These are phyloP conservation scores for Mucor velutinosus DNA, from an alignment of 371 early-diverging fungal species.

Conservation along the genomic window DNA sequence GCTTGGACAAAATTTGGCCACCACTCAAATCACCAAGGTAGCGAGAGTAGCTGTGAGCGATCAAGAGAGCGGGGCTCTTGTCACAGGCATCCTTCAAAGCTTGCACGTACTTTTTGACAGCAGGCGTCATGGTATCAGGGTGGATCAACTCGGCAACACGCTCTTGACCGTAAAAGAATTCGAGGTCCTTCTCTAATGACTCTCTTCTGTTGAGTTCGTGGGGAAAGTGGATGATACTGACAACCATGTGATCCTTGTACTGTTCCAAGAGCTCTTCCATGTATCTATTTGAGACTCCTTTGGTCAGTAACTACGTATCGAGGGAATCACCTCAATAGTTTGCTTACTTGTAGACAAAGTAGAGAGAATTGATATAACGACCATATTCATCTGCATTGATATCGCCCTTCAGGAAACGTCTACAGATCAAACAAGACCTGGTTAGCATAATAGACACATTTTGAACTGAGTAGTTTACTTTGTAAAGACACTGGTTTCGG, in stretches of 20 bases:
- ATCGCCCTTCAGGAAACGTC: constrained; percentile 52
- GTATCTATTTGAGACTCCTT: constrained; percentile 19
- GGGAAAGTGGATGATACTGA: constrained; percentile 60
- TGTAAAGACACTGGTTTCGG: constrained; percentile 63
- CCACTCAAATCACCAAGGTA: constrained; percentile 68
- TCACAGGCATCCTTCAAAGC: constrained; percentile 52
- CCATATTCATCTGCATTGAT: constrained; percentile 51
- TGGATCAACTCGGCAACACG: constrained; percentile 39
- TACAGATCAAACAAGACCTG: not conserved
- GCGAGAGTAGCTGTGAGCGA: constrained; percentile 65
- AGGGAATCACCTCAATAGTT: too few species aligned
- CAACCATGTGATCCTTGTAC: constrained; percentile 50
- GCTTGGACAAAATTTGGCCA: constrained; percentile 62
- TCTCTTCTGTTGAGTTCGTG: constrained; percentile 49
- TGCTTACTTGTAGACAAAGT: constrained; percentile 51
- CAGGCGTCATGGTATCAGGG: constrained; percentile 53
- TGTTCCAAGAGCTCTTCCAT: constrained; percentile 58
- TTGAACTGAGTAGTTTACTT: constrained; percentile 33
- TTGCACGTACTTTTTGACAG: constrained; percentile 50
- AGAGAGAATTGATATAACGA: constrained; percentile 48
- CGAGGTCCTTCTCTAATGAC: constrained; percentile 53
- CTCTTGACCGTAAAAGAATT: constrained; percentile 56
- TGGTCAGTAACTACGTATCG: not conserved
- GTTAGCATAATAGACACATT: not conserved
- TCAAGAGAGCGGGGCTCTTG: constrained; percentile 53